phyloP scores from a whole-genome alignment of 352 stramenopile species.

The Pythium periplocum region DNA sequence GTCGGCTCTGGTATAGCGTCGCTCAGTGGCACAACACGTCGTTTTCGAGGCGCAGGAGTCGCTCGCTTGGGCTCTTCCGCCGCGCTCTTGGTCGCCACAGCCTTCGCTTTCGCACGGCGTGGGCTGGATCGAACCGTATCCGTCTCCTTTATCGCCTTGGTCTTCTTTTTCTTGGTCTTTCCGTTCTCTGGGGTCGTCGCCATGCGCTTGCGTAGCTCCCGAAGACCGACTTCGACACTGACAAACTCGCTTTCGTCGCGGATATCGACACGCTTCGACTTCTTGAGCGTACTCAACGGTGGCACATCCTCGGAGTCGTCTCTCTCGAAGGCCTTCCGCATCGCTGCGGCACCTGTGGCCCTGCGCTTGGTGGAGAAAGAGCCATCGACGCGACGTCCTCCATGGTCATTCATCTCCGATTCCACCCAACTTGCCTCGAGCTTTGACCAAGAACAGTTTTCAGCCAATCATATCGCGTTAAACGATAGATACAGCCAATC shows the following conservation, averaged over 20 bases:
- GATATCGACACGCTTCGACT: not conserved
- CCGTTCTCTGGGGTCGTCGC: slow-evolving; percentile 13
- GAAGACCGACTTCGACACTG: slow-evolving; percentile 65
- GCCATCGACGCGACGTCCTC: not conserved
- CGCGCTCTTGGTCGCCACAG: too few species aligned
- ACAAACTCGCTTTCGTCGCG: slow-evolving; percentile 58
- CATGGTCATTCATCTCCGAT: slow-evolving; percentile 17
- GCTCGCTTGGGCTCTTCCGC: too few species aligned
- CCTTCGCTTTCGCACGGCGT: too few species aligned
- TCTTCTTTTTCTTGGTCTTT: not conserved
- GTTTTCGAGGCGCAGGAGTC: too few species aligned
- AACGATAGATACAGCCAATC: slow-evolving; percentile 6
- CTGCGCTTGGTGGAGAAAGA: slow-evolving; percentile 15
- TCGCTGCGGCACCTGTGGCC: not conserved
- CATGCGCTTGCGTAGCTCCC: slow-evolving; percentile 59
- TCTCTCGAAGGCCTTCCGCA: not conserved
- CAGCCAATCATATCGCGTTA: slow-evolving; percentile 6
- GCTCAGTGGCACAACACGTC: too few species aligned
- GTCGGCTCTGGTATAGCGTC: too few species aligned
- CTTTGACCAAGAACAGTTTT: not conserved
- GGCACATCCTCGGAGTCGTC: slow-evolving; percentile 2
- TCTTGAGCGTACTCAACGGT: slow-evolving; percentile 3
- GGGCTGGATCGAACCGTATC: too few species aligned
- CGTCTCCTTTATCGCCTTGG: slow-evolving; percentile 2
- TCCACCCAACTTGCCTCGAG: not conserved